These are phyloP conservation scores for Pythium brassicae DNA, from an alignment of 352 stramenopile genomes.

Conservation along the genomic window DNA sequence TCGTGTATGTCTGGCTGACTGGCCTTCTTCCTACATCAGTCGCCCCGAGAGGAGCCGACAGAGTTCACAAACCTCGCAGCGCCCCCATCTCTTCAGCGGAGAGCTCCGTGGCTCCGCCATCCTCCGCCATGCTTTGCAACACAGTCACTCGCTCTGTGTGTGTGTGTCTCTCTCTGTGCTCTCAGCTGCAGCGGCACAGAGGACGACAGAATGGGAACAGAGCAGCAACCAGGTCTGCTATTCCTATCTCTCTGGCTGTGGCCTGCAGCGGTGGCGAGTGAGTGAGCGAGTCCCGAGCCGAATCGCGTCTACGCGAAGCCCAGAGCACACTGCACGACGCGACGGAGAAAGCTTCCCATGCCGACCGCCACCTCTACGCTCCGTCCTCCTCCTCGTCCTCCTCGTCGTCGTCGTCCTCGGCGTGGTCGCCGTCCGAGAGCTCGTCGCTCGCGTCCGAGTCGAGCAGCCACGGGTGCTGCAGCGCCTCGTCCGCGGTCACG, in stretches of 20 bases:
- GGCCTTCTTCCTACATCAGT: no score
- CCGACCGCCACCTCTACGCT: no score
- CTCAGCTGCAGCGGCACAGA: neutral
- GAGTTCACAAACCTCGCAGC: conserved; percentile 39
- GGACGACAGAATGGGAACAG: no score
- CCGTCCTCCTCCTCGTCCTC: neutral
- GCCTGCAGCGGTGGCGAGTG: no score
- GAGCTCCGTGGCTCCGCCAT: conserved; percentile 30
- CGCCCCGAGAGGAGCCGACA: neutral
- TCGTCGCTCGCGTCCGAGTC: conserved; percentile 7
- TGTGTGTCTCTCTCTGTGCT: neutral
- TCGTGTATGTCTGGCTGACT: no score
- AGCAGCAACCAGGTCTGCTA: no score
- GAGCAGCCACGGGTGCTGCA: conserved; percentile 94
- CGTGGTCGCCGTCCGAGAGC: conserved; percentile 10
- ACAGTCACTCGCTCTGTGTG: no score
- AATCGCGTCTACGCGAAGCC: no score
- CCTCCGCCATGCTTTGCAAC: conserved; percentile 11
- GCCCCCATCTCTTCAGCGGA: conserved; percentile 72
- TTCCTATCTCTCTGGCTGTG: no score
- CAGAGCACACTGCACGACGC: no score
- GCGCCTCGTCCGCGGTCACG: conserved; percentile 90
- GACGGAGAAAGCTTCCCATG: no score
- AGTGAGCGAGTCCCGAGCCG: no score
- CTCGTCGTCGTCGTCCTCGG: conserved; percentile 15